These are phyloP conservation scores for Trichosporon coremiiforme DNA, from an alignment of 1,284 basidiomycete genomes.

Conservation along the genomic window DNA sequence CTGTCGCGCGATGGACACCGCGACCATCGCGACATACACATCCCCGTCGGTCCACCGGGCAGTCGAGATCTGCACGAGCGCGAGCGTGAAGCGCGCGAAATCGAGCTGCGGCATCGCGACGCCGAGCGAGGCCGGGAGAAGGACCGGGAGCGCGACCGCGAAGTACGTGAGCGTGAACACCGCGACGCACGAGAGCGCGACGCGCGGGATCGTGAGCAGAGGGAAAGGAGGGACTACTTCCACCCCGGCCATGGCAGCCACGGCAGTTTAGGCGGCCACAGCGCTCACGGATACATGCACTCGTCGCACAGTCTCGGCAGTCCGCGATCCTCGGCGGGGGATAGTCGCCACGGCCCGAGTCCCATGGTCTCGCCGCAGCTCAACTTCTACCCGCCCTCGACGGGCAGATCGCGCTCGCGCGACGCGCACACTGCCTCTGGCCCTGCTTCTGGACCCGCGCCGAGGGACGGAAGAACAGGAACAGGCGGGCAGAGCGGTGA, in stretches of 20 bases:
- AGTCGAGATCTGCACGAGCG: neutral
- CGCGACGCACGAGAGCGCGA: too few species aligned
- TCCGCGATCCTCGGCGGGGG: neutral
- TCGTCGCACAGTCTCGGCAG: neutral
- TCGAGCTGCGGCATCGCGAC: neutral
- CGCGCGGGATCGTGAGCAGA: neutral
- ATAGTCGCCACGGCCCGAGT: constrained; percentile 3
- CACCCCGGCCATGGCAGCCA: neutral
- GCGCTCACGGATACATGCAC: neutral
- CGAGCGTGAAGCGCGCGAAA: constrained; percentile 3
- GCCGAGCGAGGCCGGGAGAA: constrained; percentile 5
- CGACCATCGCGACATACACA: neutral
- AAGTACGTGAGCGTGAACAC: neutral
- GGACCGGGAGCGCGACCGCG: constrained; percentile 4
- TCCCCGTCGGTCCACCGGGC: neutral
- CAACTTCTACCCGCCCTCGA: neutral
- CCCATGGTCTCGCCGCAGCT: constrained; percentile 11
- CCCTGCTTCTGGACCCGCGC: too few species aligned
- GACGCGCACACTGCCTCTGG: neutral
- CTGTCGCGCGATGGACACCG: neutral
- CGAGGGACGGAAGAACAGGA: too few species aligned
- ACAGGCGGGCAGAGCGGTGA: too few species aligned
- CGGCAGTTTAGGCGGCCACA: constrained; percentile 1
- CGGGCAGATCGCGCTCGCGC: neutral
- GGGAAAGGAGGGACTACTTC: constrained; percentile 5